Conservation (phyloP, 2,329 filamentous ascomycete genomes). For the Ramularia endophylla region DNA sequence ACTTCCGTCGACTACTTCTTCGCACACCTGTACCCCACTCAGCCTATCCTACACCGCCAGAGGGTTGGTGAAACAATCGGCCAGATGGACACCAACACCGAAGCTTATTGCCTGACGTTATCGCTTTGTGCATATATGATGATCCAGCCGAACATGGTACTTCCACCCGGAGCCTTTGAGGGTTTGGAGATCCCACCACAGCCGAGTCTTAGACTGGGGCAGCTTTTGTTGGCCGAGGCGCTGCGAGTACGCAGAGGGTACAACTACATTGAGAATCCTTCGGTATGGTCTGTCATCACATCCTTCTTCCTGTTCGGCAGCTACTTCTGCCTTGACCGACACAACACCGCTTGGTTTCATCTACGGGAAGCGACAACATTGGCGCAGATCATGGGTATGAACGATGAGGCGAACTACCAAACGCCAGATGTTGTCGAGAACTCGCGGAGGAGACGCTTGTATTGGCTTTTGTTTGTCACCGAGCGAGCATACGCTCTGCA, state of each 20-base stretch:
- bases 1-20: constrained; percentile 57
- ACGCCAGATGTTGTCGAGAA: constrained; percentile 44
- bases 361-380: constrained; percentile 56
- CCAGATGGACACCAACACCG: constrained; percentile 46
- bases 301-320: constrained; percentile 58
- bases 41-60: constrained; percentile 52
- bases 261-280: constrained; percentile 53
- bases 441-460: constrained; percentile 51
- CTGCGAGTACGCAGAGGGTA: constrained; percentile 51
- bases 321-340: constrained; percentile 57
- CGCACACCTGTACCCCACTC: constrained; percentile 57
- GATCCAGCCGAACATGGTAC: constrained; percentile 44
- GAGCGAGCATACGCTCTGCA: constrained; percentile 60
- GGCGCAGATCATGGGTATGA: constrained; percentile 53
- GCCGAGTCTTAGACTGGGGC: constrained; percentile 42
- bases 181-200: constrained; percentile 45
- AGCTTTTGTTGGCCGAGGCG: constrained; percentile 54
- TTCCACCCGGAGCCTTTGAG: constrained; percentile 38
- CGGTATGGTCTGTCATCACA: constrained; percentile 53
- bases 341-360: constrained; percentile 58
- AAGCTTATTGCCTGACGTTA: constrained; percentile 54
- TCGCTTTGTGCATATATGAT: constrained; percentile 47
- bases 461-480: constrained; percentile 59
- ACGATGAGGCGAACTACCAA: constrained; percentile 53
- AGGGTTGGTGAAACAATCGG: constrained; percentile 49